Evolutionary conservation across 1,139 yeast genomes (phyloP), one percentile per base, ranked within the genome.

Genomic region (Protomyces pachydermus): DNA sequence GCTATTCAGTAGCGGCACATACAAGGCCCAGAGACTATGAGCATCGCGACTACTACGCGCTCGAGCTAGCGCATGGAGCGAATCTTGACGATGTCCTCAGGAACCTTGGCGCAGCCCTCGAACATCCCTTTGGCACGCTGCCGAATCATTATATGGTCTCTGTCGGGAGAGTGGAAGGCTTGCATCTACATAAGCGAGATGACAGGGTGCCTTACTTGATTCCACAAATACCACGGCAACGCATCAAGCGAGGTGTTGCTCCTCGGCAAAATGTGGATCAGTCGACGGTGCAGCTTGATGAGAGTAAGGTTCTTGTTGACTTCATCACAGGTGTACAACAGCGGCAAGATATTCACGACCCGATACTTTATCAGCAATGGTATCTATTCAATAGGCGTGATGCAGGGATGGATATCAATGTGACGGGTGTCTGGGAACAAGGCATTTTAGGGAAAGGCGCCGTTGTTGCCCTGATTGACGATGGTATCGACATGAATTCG

Each of bases 391-490:
- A 95, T 72, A 78, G 89, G 0, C 74, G 75, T 1, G 84, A 78
- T 69, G 89, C 89, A 0, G 96, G 96, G 0, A 81, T 90, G 70
- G 98, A 93, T 72, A 84, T 93, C 61, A 93, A 95, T 72, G 95
- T 90, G 12, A 78, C 90, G 0, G 95, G 89, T 0, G 84, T 90
- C 20, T 93, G 98, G 98, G 78, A 80, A 50, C 85, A 85, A 69
- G 68, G 70, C 60, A 82, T 87, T 64, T 87, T 95, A 0, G 99
- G 99, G 0, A 77, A 81, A 56, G 95, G 95, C 3, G 78, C 87
- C 2, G 89, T 88, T 2, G 87, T 91, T 0, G 97, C 97, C 1
- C 81, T 95, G 46, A 87, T 95, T 1, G 99, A 95, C 74, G 99
- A 95, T 75, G 99, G 99, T 0, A 76, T 95, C 45, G 98, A 95